Percentiles rank a stretch among this genome's conserved stretches.
phyloP scores from a whole-genome alignment of 108 stramenopile species.

The Asterionellopsis glacialis region DNA sequence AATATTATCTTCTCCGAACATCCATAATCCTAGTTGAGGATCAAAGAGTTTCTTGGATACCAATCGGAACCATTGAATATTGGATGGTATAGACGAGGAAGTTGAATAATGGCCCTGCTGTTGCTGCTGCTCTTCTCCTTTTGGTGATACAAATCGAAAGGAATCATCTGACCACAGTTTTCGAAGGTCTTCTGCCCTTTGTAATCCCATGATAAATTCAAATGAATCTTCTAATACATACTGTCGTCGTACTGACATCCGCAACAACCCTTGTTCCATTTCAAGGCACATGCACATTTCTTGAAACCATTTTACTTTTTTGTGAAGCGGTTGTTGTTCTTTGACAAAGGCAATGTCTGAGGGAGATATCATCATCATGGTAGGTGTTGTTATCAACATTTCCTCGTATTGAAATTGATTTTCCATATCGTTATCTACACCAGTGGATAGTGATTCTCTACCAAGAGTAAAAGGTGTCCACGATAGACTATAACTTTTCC shows the following conservation, averaged over 20 bases:
- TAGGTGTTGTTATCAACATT: too few species aligned
- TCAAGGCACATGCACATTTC: constrained; percentile 54
- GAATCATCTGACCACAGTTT: constrained; percentile 78
- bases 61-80: constrained; percentile 87
- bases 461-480: too few species aligned
- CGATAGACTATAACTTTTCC: too few species aligned
- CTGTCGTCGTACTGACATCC: constrained; percentile 65
- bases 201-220: constrained; percentile 68
- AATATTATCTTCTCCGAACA: constrained; percentile 86
- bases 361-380: too few species aligned
- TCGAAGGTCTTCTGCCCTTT: constrained; percentile 84
- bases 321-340: constrained; percentile 34
- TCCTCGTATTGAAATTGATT: too few species aligned
- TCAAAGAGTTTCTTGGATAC: constrained; percentile 92
- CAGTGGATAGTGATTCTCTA: too few species aligned
- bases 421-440: too few species aligned
- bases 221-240: constrained; percentile 75
- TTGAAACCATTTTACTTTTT: constrained; percentile 86
- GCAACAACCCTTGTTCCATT: constrained; percentile 87
- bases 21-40: constrained; percentile 93
- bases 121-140: too few species aligned
- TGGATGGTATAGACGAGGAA: constrained; percentile 85
- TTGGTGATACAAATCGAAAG: constrained; percentile 91
- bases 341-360: too few species aligned
- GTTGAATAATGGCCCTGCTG: too few species aligned